phyloP scores from a whole-genome alignment of 2,329 filamentous ascomycete genomes.

The Incumbomyces delicatus region DNA sequence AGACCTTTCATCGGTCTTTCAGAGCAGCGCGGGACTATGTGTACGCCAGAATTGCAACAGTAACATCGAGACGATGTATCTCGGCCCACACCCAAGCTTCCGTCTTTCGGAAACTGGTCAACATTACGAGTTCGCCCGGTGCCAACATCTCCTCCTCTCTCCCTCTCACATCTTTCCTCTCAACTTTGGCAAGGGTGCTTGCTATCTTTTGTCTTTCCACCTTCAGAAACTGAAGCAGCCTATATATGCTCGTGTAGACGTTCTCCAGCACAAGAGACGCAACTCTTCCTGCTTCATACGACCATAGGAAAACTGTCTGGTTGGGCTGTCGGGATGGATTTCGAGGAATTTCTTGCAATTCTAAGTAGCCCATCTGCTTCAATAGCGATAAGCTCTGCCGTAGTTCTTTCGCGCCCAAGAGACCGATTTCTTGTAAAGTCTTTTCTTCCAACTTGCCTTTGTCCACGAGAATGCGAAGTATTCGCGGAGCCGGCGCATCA shows the following conservation, averaged over 20 bases:
- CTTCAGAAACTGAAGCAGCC: conserved; percentile 69
- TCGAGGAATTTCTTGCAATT: conserved; percentile 88
- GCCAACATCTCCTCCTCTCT: conserved; percentile 73
- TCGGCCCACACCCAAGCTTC: conserved; percentile 68
- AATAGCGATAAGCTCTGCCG: conserved; percentile 76
- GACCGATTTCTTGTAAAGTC: conserved; percentile 65
- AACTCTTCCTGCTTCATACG: conserved; percentile 68
- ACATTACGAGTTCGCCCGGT: conserved; percentile 58
- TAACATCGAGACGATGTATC: conserved; percentile 69
- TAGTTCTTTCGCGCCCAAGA: conserved; percentile 78
- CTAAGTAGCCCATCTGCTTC: conserved; percentile 75
- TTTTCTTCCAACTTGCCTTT: conserved; percentile 96
- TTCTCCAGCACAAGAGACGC: conserved; percentile 64
- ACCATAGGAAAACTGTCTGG: conserved; percentile 85
- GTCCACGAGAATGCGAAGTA: conserved; percentile 73
- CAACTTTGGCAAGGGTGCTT: conserved; percentile 67
- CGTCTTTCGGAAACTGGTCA: conserved; percentile 53
- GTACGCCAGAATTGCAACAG: conserved; percentile 75
- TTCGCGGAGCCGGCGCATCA: conserved; percentile 43
- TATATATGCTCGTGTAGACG: conserved; percentile 81
- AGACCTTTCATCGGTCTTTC: too few relatives aligned
- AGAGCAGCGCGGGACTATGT: conserved; percentile 36
- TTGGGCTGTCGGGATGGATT: conserved; percentile 73
- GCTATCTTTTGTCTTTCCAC: conserved; percentile 64
- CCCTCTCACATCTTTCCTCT: conserved; percentile 76